Evolutionary conservation across 371 early-diverging fungal genomes (phyloP).

Genomic region (Conidiobolus incongruus): DNA sequence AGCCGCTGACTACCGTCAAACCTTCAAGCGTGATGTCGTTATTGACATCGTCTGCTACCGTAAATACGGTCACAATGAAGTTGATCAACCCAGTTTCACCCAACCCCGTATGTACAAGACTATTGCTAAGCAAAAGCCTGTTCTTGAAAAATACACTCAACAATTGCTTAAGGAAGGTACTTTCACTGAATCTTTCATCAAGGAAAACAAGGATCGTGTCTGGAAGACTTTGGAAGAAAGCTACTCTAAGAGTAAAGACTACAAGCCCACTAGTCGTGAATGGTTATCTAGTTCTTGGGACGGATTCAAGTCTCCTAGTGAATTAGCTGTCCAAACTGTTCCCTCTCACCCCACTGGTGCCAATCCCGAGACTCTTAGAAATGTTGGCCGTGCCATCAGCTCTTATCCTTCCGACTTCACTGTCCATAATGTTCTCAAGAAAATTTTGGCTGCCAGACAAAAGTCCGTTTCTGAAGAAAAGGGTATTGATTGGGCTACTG

Average conservation of each 20-base stretch:
- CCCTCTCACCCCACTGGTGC: slow-evolving; percentile 64
- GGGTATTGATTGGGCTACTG: slow-evolving; percentile 91
- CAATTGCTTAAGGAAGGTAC: slow-evolving; percentile 66
- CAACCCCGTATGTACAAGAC: slow-evolving; percentile 93
- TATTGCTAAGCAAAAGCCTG: slow-evolving; percentile 62
- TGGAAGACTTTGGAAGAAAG: slow-evolving; percentile 80
- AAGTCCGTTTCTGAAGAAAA: slow-evolving; percentile 49
- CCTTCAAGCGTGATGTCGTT: slow-evolving; percentile 87
- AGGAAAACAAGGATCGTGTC: slow-evolving; percentile 67
- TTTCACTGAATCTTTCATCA: slow-evolving; percentile 55
- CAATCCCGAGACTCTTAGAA: slow-evolving; percentile 35
- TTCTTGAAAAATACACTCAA: slow-evolving; percentile 56
- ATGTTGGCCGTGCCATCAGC: slow-evolving; percentile 59
- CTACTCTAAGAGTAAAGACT: slow-evolving; percentile 69
- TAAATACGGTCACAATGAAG: slow-evolving; percentile 95
- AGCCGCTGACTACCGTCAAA: slow-evolving; percentile 88
- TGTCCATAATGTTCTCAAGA: slow-evolving; percentile 63
- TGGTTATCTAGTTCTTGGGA: slow-evolving; percentile 90
- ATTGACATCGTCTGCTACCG: slow-evolving; percentile 93
- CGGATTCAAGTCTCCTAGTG: slow-evolving; percentile 62
- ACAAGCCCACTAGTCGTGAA: slow-evolving; percentile 69
- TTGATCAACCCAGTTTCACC: slow-evolving; percentile 94
- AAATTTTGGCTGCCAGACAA: slow-evolving; percentile 62
- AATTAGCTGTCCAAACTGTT: slow-evolving; percentile 41
- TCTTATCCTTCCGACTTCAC: slow-evolving; percentile 68